A percentile compares a stretch with the other conserved stretches of the same genome.
Evolutionary conservation across 2,329 filamentous ascomycete genomes (phyloP).

Genomic region (Arthrobotrys sinensis): DNA sequence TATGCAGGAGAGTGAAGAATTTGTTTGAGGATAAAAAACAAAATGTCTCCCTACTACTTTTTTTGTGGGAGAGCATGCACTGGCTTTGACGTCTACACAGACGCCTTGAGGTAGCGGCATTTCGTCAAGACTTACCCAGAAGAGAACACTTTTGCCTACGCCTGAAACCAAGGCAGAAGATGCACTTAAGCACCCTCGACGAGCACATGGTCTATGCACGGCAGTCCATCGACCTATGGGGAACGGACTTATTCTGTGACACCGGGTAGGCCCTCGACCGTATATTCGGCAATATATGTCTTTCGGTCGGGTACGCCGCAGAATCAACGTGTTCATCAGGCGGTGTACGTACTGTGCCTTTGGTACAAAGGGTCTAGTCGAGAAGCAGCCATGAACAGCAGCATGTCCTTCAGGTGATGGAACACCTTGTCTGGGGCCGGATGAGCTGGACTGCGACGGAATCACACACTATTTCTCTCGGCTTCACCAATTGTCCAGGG

Average conservation of each 20-base stretch:
- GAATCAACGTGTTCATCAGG: conserved; percentile 53
- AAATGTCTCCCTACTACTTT: conserved; percentile 4
- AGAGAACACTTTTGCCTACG: conserved; percentile 40
- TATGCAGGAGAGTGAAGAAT: conserved; percentile 55
- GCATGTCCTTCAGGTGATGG: conserved; percentile 55
- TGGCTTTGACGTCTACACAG: conserved; percentile 60
- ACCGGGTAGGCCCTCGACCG: conserved; percentile 25
- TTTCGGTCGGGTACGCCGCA: conserved; percentile 55
- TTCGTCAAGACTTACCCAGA: conserved; percentile 60
- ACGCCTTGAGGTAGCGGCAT: conserved; percentile 53
- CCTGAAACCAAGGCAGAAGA: conserved; percentile 59
- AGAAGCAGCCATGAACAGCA: conserved; percentile 50
- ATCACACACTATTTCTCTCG: conserved; percentile 49
- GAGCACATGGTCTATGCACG: conserved; percentile 38
- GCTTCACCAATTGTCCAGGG: conserved; percentile 54
- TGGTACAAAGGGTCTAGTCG: conserved; percentile 30
- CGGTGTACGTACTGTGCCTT: conserved; percentile 29
- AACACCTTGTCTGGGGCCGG: conserved; percentile 37
- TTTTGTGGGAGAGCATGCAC: conserved; percentile 37
- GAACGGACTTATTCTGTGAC: conserved; percentile 57
- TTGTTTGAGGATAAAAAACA: conserved; percentile 45
- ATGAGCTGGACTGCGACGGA: conserved; percentile 49
- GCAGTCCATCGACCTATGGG: conserved; percentile 56
- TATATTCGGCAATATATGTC: conserved; percentile 35
- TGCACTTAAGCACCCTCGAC: conserved; percentile 34